These are phyloP conservation scores for Discostella stelligeroides DNA, from an alignment of 108 stramenopile species.

Conservation along the genomic window DNA sequence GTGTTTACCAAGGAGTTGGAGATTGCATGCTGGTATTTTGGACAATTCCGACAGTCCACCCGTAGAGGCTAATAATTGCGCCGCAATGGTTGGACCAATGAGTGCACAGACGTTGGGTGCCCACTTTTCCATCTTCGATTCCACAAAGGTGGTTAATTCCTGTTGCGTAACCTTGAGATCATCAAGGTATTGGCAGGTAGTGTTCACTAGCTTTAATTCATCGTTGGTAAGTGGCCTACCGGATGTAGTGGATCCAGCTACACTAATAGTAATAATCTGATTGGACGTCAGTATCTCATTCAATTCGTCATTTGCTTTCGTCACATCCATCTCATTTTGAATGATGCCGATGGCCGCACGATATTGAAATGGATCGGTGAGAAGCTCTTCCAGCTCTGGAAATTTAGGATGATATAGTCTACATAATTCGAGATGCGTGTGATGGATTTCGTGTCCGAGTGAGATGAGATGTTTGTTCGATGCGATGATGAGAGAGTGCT, in stretches of 20 bases:
- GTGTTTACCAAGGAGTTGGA: slow-evolving; percentile 77
- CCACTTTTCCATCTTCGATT: slow-evolving; percentile 68
- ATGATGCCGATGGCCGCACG: slow-evolving; percentile 84
- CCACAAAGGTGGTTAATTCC: slow-evolving; percentile 75
- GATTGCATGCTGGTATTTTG: slow-evolving; percentile 82
- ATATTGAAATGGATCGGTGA: slow-evolving; percentile 86
- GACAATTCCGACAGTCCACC: slow-evolving; percentile 91
- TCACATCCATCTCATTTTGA: slow-evolving; percentile 91
- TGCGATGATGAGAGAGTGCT: slow-evolving; percentile 66
- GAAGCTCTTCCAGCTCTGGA: slow-evolving; percentile 93
- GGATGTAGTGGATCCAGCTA: slow-evolving; percentile 88
- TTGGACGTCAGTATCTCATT: slow-evolving; percentile 73
- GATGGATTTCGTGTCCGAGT: slow-evolving; percentile 61
- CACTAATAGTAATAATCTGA: slow-evolving; percentile 92
- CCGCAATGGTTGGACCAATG: slow-evolving; percentile 84
- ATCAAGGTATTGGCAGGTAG: slow-evolving; percentile 62
- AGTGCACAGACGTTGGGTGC: slow-evolving; percentile 76
- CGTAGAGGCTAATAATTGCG: slow-evolving; percentile 85
- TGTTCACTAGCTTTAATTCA: slow-evolving; percentile 59
- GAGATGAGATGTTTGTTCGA: slow-evolving; percentile 67
- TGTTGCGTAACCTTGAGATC: slow-evolving; percentile 53
- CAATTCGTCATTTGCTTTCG: slow-evolving; percentile 66
- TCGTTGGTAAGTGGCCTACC: slow-evolving; percentile 61
- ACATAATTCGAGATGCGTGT: slow-evolving; percentile 59
- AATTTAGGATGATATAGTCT: slow-evolving; percentile 73